phyloP scores from a whole-genome alignment of 129 eudicot genomes.

The Dittrichia graveolens region DNA sequence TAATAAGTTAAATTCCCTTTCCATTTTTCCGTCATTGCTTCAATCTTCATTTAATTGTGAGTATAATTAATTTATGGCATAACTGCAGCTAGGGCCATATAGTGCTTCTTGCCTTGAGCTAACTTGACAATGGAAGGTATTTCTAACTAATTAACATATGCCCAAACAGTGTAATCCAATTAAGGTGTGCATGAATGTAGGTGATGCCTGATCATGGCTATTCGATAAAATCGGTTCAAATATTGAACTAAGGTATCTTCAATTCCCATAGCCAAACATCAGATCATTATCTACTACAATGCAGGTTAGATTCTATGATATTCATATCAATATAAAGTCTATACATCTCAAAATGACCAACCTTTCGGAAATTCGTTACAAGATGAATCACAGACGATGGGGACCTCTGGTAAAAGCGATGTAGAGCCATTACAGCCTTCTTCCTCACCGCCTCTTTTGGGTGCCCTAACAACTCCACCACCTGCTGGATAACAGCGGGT shows the following conservation, averaged over 20 bases:
- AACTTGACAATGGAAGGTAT: no score
- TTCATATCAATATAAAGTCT: neutral
- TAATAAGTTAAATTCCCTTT: no score
- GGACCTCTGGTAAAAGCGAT: constrained; percentile 77
- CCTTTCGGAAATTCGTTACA: constrained; percentile 82
- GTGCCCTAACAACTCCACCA: constrained; percentile 81
- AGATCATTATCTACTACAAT: neutral
- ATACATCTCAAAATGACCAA: constrained; percentile 30
- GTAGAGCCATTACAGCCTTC: constrained; percentile 98
- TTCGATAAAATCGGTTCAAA: neutral
- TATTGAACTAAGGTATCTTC: neutral
- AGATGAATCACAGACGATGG: constrained; percentile 80
- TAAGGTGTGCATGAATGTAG: neutral
- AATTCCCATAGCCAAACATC: neutral
- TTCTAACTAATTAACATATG: neutral
- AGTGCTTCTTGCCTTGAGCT: no score
- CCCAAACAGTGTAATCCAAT: constrained; percentile 8
- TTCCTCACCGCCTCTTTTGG: constrained; percentile 90
- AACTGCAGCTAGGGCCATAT: no score
- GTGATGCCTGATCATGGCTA: neutral
- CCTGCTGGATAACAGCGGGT: constrained; percentile 92
- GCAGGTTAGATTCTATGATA: constrained; percentile 7
- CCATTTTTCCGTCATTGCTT: no score
- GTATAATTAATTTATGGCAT: no score
- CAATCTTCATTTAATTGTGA: no score